These are phyloP conservation scores for Leucocoprinus leucothites DNA, from an alignment of 768 basidiomycete genomes.

Conservation along the genomic window DNA sequence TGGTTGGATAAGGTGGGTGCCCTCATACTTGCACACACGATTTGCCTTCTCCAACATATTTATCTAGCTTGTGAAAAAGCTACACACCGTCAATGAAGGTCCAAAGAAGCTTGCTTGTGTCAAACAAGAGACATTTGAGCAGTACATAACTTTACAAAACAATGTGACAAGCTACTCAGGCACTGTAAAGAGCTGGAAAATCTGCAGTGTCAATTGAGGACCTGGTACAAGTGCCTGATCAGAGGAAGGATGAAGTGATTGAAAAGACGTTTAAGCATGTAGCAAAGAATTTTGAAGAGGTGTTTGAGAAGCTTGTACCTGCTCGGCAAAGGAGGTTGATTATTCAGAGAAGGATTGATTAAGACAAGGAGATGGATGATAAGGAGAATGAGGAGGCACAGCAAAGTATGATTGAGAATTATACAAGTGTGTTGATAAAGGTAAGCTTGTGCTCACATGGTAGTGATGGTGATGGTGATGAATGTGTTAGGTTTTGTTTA, in stretches of 20 bases:
- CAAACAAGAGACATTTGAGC: constrained; percentile 99
- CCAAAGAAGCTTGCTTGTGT: constrained; percentile 97
- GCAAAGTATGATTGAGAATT: constrained; percentile 82
- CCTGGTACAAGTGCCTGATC: constrained; percentile 88
- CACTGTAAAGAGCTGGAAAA: constrained; percentile 90
- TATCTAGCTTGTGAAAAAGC: too few relatives aligned
- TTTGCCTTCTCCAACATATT: too few relatives aligned
- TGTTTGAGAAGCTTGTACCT: too few relatives aligned
- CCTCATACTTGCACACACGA: too few relatives aligned
- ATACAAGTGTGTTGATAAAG: constrained; percentile 96
- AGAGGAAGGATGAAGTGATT: too few relatives aligned
- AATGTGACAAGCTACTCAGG: constrained; percentile 84
- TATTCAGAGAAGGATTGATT: constrained; percentile 89
- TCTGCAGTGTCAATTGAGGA: constrained; percentile 89
- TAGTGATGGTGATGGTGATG: not conserved
- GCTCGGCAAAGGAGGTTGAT: constrained; percentile 88
- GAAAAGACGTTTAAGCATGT: too few relatives aligned
- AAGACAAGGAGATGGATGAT: constrained; percentile 73
- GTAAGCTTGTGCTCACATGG: constrained; percentile 30
- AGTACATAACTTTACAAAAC: constrained; percentile 98
- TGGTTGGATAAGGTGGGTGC: too few relatives aligned
- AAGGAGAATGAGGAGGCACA: constrained; percentile 74
- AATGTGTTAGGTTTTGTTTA: constrained; percentile 85
- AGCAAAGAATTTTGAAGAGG: too few relatives aligned
- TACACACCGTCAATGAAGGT: constrained; percentile 90